A percentile compares a stretch with the other conserved stretches of the same genome.
Evolutionary conservation across 345 rosid genomes (phyloP).

Genomic region (Bruguiera gymnorhiza): DNA sequence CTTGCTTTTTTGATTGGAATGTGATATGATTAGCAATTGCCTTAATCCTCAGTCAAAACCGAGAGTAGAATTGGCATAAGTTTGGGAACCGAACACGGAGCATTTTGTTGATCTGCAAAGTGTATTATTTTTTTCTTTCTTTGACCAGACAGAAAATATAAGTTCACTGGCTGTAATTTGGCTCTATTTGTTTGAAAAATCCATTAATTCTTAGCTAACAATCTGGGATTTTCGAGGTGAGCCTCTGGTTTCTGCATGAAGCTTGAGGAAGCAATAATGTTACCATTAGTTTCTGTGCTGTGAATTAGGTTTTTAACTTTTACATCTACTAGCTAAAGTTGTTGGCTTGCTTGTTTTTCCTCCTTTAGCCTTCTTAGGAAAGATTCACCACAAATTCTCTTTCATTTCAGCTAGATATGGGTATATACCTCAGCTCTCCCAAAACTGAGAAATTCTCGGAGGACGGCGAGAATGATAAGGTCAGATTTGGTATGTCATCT

Average conservation of each 20-base stretch:
- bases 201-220: too few species aligned
- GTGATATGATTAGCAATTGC: conserved; percentile 6
- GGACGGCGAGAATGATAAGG: conserved; percentile 69
- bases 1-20: not conserved
- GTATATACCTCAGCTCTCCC: conserved; percentile 89
- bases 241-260: not conserved
- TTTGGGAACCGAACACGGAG: too few species aligned
- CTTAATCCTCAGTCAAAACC: not conserved
- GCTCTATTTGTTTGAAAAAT: too few species aligned
- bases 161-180: too few species aligned
- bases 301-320: not conserved
- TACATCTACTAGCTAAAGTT: not conserved
- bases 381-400: not conserved
- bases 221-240: too few species aligned
- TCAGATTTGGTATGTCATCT: conserved; percentile 86
- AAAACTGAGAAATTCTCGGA: conserved; percentile 92
- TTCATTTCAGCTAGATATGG: conserved; percentile 52
- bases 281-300: not conserved
- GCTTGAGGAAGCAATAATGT: not conserved
- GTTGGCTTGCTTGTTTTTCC: not conserved
- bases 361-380: too few species aligned
- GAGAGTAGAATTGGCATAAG: not conserved
- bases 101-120: too few species aligned
- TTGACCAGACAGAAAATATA: too few species aligned
- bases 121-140: too few species aligned